A percentile compares a stretch with the other conserved stretches of the same genome.
These are phyloP conservation scores for Phialemoniopsis sp. DNA, from an alignment of 2,329 filamentous ascomycete genomes.

Conservation along the genomic window DNA sequence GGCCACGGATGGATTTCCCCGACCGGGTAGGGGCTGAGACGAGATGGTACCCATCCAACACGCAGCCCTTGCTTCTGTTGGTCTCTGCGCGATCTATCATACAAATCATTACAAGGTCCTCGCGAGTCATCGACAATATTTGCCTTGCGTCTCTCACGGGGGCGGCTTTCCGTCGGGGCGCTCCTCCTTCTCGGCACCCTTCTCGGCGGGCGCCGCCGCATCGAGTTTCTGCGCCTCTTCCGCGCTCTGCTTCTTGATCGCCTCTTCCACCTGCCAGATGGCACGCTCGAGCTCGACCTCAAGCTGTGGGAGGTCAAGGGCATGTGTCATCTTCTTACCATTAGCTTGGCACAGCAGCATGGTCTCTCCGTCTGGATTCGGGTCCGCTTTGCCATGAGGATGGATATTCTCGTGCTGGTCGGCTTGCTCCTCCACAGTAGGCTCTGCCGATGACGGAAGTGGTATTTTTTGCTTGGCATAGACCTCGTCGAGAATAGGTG, in stretches of 20 bases:
- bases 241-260: constrained; percentile 30
- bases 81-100: no score
- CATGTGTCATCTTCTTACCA: constrained; percentile 31
- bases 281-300: constrained; percentile 71
- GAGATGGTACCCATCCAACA: no score
- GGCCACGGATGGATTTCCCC: no score
- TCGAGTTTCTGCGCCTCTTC: constrained; percentile 8
- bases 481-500: constrained; percentile 65
- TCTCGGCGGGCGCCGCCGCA: not conserved
- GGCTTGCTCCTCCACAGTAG: constrained; percentile 14
- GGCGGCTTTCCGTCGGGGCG: no score
- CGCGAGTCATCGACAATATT: no score
- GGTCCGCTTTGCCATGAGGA: not conserved
- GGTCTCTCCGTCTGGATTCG: constrained; percentile 30
- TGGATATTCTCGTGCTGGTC: constrained; percentile 9
- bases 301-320: constrained; percentile 64
- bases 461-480: constrained; percentile 41
- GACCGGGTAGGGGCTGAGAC: no score
- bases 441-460: constrained; percentile 6
- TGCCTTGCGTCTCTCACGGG: no score
- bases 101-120: no score
- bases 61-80: no score
- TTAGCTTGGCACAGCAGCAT: constrained; percentile 30
- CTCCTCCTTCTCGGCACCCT: constrained; percentile 2
- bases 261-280: constrained; percentile 65